Evolutionary conservation across 176 grass and related monocot genomes (phyloP).

Genomic region (Aegilops tauschii): DNA sequence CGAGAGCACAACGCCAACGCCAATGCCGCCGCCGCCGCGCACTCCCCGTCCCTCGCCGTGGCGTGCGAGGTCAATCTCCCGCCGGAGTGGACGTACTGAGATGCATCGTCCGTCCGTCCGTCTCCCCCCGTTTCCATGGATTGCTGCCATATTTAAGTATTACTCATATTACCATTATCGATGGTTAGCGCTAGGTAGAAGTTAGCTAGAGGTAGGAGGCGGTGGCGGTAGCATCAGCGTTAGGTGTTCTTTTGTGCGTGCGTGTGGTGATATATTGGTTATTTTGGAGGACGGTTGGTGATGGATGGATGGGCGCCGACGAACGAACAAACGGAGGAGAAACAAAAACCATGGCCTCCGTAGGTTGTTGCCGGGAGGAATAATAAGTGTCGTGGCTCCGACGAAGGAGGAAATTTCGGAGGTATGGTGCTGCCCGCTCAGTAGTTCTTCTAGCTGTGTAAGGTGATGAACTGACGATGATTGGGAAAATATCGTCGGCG

Average conservation of each 20-base stretch:
- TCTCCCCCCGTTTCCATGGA: constrained; percentile 16
- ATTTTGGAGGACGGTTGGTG: constrained; percentile 39
- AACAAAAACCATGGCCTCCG: constrained; percentile 26
- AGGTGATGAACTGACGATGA: background rate
- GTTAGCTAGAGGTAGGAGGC: constrained; percentile 49
- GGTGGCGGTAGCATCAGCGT: constrained; percentile 44
- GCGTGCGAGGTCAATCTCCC: constrained; percentile 51
- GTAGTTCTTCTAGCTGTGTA: background rate
- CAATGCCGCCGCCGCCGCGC: background rate
- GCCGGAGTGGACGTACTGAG: constrained; percentile 88
- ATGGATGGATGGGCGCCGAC: background rate
- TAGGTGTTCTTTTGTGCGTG: constrained; percentile 48
- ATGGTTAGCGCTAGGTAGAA: constrained; percentile 38
- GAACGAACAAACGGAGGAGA: background rate
- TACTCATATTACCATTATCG: background rate
- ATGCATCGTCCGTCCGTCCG: background rate
- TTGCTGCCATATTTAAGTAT: background rate
- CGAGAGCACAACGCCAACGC: background rate
- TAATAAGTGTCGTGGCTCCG: background rate
- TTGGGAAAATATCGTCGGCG: background rate
- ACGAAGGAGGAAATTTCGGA: background rate
- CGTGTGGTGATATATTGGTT: constrained; percentile 52
- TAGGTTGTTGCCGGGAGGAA: background rate
- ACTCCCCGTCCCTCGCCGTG: background rate
- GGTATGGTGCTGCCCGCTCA: no score